phyloP scores from a whole-genome alignment of 768 basidiomycete species.

The Cubamyces sp. region DNA sequence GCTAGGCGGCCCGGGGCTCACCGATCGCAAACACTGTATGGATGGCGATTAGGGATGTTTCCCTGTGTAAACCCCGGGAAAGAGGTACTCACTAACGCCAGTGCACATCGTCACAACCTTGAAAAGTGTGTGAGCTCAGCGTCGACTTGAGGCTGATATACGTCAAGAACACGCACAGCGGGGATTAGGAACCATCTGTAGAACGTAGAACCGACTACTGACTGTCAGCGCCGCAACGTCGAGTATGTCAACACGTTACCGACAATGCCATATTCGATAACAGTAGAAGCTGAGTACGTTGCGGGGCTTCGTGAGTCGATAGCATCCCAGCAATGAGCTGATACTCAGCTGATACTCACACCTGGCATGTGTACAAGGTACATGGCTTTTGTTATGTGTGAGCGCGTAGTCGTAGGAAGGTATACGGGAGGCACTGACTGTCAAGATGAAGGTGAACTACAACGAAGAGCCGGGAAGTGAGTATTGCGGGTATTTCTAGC shows the following conservation, averaged over 20 bases:
- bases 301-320: too few species aligned
- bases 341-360: not conserved
- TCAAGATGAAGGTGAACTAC: not conserved
- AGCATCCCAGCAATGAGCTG: too few species aligned
- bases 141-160: too few species aligned
- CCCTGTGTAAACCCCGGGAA: too few species aligned
- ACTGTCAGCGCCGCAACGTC: not conserved
- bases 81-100: not conserved
- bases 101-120: not conserved
- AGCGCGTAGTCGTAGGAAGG: not conserved
- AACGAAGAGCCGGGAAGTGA: not conserved
- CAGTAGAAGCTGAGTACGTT: not conserved
- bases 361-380: not conserved
- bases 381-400: not conserved
- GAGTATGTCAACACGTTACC: not conserved
- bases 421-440: not conserved
- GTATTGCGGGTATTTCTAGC: not conserved
- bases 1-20: not conserved
- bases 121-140: not conserved
- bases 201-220: not conserved
- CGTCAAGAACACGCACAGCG: not conserved
- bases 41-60: too few species aligned
- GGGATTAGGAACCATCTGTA: slow-evolving; percentile 1
- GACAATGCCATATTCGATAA: not conserved
- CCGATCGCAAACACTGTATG: not conserved